Percentiles rank a stretch among this genome's conserved stretches.
phyloP scores from a whole-genome alignment of 2,329 filamentous ascomycete species.

The Eurotiales sp. region DNA sequence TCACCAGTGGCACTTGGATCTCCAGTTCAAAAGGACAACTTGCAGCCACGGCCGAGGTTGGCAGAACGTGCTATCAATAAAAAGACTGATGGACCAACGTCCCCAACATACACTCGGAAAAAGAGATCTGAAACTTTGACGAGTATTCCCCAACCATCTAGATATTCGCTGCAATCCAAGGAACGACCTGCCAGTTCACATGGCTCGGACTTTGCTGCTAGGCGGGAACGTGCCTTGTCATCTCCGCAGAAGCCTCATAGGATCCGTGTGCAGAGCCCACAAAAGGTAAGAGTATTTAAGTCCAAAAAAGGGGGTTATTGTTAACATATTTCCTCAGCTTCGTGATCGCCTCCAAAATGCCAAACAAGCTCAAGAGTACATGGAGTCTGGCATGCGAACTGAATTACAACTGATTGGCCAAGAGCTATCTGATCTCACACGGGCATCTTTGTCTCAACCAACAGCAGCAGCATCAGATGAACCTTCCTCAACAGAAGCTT shows the following conservation, averaged over 20 bases:
- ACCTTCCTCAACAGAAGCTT: slow-evolving; percentile 22
- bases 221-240: slow-evolving; percentile 49
- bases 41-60: slow-evolving; percentile 30
- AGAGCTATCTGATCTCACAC: slow-evolving; percentile 60
- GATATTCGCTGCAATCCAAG: slow-evolving; percentile 26
- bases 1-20: slow-evolving; percentile 32
- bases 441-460: slow-evolving; percentile 23
- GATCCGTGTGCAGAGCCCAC: slow-evolving; percentile 61
- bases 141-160: slow-evolving; percentile 47
- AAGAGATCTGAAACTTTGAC: slow-evolving; percentile 44
- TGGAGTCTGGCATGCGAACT: slow-evolving; percentile 65
- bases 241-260: slow-evolving; percentile 70
- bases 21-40: slow-evolving; percentile 39
- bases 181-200: slow-evolving; percentile 32
- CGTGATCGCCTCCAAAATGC: slow-evolving; percentile 83
- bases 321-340: slow-evolving; percentile 33
- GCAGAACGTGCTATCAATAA: slow-evolving; percentile 32
- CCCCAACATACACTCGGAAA: slow-evolving; percentile 37
- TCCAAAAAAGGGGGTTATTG: not conserved
- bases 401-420: slow-evolving; percentile 78
- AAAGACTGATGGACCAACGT: slow-evolving; percentile 29
- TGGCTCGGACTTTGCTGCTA: slow-evolving; percentile 24
- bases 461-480: slow-evolving; percentile 19
- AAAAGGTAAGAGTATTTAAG: slow-evolving; percentile 44
- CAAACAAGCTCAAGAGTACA: slow-evolving; percentile 67